Evolutionary conservation across 2,329 filamentous ascomycete genomes (phyloP).

Genomic region (Penicillium sp.): DNA sequence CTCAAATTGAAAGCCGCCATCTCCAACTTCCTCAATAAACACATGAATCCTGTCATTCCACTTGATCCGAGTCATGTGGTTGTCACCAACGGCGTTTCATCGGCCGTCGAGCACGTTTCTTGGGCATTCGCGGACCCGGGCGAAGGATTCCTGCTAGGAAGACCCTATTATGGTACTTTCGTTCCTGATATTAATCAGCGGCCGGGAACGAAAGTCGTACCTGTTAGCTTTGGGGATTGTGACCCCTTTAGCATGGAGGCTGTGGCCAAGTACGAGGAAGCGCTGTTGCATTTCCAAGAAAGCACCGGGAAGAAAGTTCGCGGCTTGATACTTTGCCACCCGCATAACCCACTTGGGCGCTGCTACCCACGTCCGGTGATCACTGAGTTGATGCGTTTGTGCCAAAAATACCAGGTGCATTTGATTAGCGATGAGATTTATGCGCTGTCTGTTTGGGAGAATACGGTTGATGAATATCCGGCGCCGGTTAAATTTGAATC

Average conservation of each 20-base stretch:
- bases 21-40: constrained; percentile 33
- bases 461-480: constrained; percentile 30
- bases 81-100: constrained; percentile 38
- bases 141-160: constrained; percentile 37
- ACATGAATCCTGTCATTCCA: constrained; percentile 29
- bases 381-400: constrained; percentile 48
- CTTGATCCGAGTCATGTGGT: constrained; percentile 30
- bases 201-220: constrained; percentile 44
- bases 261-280: constrained; percentile 48
- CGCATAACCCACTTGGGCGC: constrained; percentile 54
- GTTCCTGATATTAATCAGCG: constrained; percentile 47
- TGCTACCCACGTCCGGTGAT: constrained; percentile 47
- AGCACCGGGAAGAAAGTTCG: constrained; percentile 41
- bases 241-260: constrained; percentile 46
- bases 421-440: constrained; percentile 62
- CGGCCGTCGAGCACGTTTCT: constrained; percentile 36
- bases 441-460: constrained; percentile 54
- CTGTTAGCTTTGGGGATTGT: constrained; percentile 45
- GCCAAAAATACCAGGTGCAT: constrained; percentile 52
- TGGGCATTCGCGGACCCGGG: constrained; percentile 35
- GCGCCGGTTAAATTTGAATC: constrained; percentile 46
- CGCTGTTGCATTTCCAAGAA: constrained; percentile 37
- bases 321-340: constrained; percentile 51
- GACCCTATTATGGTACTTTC: constrained; percentile 50
- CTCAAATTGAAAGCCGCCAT: constrained; percentile 27